Percentiles rank a stretch among this genome's conserved stretches.
Conservation (phyloP, 495 filamentous ascomycete genomes). For the Aspergillus steynii region DNA sequence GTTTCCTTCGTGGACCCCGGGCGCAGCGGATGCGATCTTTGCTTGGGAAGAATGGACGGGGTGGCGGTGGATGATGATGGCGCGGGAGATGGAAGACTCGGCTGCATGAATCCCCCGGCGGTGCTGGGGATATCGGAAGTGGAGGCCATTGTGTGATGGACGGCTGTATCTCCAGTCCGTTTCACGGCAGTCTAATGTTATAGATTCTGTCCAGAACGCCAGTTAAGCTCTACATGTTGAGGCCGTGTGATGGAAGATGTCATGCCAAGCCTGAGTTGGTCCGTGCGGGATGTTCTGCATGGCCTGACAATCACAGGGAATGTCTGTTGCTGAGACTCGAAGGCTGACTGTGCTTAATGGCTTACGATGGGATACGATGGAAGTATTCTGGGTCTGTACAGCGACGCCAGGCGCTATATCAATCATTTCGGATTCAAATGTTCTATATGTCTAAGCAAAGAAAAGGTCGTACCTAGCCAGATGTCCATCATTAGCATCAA, state of each 20-base stretch:
- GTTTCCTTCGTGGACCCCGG: slow-evolving; percentile 77
- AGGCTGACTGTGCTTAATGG: background rate
- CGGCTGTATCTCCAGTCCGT: background rate
- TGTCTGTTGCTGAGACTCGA: too few relatives aligned
- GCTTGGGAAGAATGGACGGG: slow-evolving; percentile 56
- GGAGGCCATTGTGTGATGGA: slow-evolving; percentile 10
- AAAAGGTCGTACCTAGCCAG: background rate
- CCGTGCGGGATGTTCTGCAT: slow-evolving; percentile 25
- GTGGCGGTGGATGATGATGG: slow-evolving; percentile 49
- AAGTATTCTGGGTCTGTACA: background rate
- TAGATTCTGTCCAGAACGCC: background rate
- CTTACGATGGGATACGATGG: background rate
- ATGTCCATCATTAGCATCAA: background rate
- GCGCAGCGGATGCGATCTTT: slow-evolving; percentile 62
- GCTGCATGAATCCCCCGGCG: slow-evolving; percentile 51
- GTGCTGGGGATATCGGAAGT: slow-evolving; percentile 12
- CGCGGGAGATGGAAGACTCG: slow-evolving; percentile 55
- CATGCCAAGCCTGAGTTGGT: slow-evolving; percentile 43
- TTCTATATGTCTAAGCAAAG: background rate
- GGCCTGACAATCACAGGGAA: too few relatives aligned
- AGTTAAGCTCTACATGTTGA: background rate
- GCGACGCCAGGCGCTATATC: background rate
- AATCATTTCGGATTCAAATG: slow-evolving; percentile 5
- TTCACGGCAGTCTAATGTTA: background rate
- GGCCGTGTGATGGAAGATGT: slow-evolving; percentile 23